Evolutionary conservation across 768 basidiomycete genomes (phyloP), one percentile per base, ranked within the genome.

Genomic region (Lentinus brumalis): DNA sequence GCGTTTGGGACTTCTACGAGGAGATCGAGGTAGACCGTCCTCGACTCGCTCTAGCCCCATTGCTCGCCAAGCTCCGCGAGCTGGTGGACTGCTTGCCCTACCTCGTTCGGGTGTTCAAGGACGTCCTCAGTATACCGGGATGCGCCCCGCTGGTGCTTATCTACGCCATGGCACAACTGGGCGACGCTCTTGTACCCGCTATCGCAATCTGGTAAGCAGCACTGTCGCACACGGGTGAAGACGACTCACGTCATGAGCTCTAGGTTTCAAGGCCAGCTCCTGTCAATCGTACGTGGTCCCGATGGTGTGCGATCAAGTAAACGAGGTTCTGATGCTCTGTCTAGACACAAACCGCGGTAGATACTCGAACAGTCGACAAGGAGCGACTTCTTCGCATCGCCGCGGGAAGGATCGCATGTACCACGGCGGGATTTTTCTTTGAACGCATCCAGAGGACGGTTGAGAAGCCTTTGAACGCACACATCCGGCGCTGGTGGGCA

Each of bases 1-100:
- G 90, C 45, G 84, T 90, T 41, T 92, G 90, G 90, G 88, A 91
- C 65, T 73, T 89, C 41, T 92, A 91, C 69, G 84, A 89, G 66
- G 84, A 90, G 65, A 76, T 74, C 78, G 35, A 69, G 76, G 40
- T 65, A 81, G 16, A 76, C 38, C 66, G 70, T 63, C 40, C 71
- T 72, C 30, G 56, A 81, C 51, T 76, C 83, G 9, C 77, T 21
- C 16, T 77, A 7, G 70, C 74, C 5, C 79, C 83, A n/a, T 71
- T 73, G 39, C 67, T 84, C 14, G 80, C 86, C 67, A 75, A 77
- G 0, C 78, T 78, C 15, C 70, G 80, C 10, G 81, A 83, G 51
- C 71, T 86, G 59, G 56, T 75, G 18, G 75, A 80, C 41, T 76
- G 78, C 68, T 59, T 86, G 38, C 88, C 87, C 2, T 86, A 80